Evolutionary conservation across 2,329 filamentous ascomycete species (phyloP).

Genomic region (Beauveria bassiana): DNA sequence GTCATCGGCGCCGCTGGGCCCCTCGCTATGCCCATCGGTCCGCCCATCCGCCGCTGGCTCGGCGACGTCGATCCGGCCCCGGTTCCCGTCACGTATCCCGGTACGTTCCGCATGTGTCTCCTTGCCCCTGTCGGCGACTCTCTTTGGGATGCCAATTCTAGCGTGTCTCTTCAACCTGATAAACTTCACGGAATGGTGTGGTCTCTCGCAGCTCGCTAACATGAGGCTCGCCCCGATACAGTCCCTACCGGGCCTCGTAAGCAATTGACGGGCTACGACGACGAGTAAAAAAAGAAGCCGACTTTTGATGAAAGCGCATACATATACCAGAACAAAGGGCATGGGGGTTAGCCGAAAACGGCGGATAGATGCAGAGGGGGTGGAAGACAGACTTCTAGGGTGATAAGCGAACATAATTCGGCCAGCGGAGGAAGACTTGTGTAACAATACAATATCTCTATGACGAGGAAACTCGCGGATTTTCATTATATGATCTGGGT

Average conservation of each 20-base stretch:
- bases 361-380: neutral
- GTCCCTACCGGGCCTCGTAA: conserved; percentile 54
- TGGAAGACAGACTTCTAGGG: neutral
- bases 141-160: neutral
- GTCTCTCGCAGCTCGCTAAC: neutral
- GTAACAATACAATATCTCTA: conserved; percentile 7
- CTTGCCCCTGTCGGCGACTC: neutral
- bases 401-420: neutral
- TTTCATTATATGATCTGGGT: too few species aligned
- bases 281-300: conserved; percentile 30
- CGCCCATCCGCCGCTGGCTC: conserved; percentile 62
- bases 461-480: neutral
- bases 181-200: too few species aligned
- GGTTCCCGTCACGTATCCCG: conserved; percentile 85
- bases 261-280: conserved; percentile 52
- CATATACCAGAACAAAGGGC: neutral
- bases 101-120: conserved; percentile 46
- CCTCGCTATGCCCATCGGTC: conserved; percentile 59
- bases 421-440: neutral
- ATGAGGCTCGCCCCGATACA: conserved; percentile 19
- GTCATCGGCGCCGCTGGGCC: conserved; percentile 68
- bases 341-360: neutral
- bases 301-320: conserved; percentile 10
- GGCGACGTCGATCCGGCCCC: conserved; percentile 66
- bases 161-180: too few species aligned